Conservation (phyloP, 1,284 basidiomycete species). For the Malassezia furfur region DNA sequence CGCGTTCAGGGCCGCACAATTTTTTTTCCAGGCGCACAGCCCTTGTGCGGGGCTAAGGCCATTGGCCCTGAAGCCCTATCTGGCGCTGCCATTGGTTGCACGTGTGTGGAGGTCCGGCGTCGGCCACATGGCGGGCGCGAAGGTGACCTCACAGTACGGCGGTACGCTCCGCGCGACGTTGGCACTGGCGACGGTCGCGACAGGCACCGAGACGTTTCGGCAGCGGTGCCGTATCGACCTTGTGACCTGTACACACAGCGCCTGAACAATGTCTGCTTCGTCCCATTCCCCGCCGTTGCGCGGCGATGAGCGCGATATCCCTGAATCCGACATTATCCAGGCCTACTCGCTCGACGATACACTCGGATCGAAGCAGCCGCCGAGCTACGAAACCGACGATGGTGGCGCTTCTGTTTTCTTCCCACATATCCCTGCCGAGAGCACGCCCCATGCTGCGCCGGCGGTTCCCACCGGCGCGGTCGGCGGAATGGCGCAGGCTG, state of each 20-base stretch:
- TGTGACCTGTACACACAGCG: too few relatives aligned
- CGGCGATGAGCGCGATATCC: too few relatives aligned
- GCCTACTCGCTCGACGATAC: not conserved
- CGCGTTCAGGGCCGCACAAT: too few relatives aligned
- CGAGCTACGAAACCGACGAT: not conserved
- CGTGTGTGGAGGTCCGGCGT: too few relatives aligned
- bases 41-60: not conserved
- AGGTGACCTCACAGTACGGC: too few relatives aligned
- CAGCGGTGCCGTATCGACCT: too few relatives aligned
- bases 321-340: slow-evolving; percentile 1
- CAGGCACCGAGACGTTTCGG: too few relatives aligned
- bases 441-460: not conserved
- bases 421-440: not conserved
- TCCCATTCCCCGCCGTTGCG: too few relatives aligned
- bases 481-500: not conserved
- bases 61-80: not conserved
- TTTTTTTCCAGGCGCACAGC: not conserved
- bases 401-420: not conserved
- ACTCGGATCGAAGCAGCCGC: not conserved
- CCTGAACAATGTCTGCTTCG: too few relatives aligned
- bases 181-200: too few relatives aligned
- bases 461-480: not conserved
- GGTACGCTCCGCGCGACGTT: too few relatives aligned
- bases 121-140: too few relatives aligned
- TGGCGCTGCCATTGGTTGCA: not conserved